Base-by-base conservation (phyloP, 306 rosid genomes). In the Calophaca sinica region DNA sequence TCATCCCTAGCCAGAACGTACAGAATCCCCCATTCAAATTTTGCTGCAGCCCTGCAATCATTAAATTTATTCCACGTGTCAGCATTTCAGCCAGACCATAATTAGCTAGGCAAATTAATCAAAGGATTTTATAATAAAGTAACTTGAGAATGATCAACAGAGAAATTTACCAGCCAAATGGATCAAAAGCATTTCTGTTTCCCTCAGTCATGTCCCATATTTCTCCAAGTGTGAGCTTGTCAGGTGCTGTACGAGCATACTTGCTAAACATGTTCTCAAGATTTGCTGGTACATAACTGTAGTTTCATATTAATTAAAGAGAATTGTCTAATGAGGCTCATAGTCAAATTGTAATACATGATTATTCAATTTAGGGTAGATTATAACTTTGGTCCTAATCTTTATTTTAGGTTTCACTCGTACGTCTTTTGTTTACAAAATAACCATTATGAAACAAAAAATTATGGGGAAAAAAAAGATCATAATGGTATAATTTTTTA, bases 191-290 rank as follows among this genome's bases (percentile, higher is more conserved):
- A 79, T 80, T 63, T 33, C 96, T 70, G 50, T 86, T 94, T 64
- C 86, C 97, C 77, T 94, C 88, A 0, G 96, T 88, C 96, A 94
- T 79, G 62, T 78, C 72, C 98, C 98, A 91, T 2, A 94, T 28
- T 81, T 94, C 96, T 44, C 86, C 80, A 9, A 88, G 38, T 3
- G 89, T 77, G 15, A 94, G 80, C 85, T 86, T 91, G 74, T 91
- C 97, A 0, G 93, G 93, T 2, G 67, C 81, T 0, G 90, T 88
- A 1, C 63, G 73, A 14, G 90, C 96, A 62, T 90, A 91, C 77
- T 90, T 91, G 83, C 92, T 87, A 62, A 94, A 94, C 20, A 89
- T 87, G 70, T 83, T 81, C 82, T 88, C 98, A 2, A 91, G 44
- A 84, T 84, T 87, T 6, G 80, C 91, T 0, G 98, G 93, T 51